Evolutionary conservation across 1,284 basidiomycete genomes (phyloP).

Genomic region (Puccinia novopanici): DNA sequence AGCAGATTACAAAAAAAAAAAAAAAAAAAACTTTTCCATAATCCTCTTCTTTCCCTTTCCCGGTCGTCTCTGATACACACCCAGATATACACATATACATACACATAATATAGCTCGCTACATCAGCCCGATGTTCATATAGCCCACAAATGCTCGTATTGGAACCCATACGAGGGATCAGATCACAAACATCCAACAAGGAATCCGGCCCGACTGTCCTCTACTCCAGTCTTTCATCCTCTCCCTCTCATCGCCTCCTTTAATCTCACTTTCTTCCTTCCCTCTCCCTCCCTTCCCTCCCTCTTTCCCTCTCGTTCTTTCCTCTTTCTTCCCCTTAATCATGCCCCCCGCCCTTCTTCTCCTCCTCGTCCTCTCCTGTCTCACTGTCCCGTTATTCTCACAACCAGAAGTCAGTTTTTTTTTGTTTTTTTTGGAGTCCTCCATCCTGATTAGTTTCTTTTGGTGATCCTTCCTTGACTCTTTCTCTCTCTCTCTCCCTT

Average conservation of each 20-base stretch:
- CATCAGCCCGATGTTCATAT: not conserved
- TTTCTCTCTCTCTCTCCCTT: slow-evolving; percentile 58
- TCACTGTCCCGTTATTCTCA: slow-evolving; percentile 23
- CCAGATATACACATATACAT: not conserved
- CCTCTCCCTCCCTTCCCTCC: not conserved
- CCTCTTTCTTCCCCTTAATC: not conserved
- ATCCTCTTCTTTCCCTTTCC: not conserved
- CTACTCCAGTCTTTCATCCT: too few relatives aligned
- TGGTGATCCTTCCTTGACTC: slow-evolving; percentile 51
- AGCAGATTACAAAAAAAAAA: not conserved
- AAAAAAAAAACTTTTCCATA: too few relatives aligned
- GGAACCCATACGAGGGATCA: not conserved
- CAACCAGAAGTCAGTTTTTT: slow-evolving; percentile 18
- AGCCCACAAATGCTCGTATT: not conserved
- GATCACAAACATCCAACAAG: not conserved
- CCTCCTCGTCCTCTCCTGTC: slow-evolving; percentile 57
- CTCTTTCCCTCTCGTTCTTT: not conserved
- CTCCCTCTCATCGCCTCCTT: too few relatives aligned
- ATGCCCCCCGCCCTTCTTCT: slow-evolving; percentile 56
- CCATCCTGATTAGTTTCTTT: slow-evolving; percentile 13
- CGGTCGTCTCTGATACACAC: not conserved
- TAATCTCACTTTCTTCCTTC: not conserved
- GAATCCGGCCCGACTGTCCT: not conserved
- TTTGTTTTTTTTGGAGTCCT: slow-evolving; percentile 54
- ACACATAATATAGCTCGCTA: not conserved